Base-by-base conservation (phyloP, 805 yeast species). In the Wickerhamomyces queroliae region DNA sequence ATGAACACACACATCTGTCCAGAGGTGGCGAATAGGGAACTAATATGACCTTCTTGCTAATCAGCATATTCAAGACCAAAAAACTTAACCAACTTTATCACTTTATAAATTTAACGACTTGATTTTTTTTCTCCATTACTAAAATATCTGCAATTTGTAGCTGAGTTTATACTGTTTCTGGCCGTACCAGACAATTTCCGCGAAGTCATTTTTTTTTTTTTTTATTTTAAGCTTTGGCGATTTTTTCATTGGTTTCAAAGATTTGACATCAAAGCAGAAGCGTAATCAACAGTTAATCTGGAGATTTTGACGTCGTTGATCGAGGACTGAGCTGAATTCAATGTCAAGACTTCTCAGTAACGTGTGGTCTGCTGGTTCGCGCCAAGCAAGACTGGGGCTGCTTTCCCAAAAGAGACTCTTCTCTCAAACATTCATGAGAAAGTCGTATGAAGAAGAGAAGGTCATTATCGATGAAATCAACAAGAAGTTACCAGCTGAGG, bases 381-480 rank as follows among this genome's bases (percentile, higher is more conserved):
- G 49, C 36, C 43, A 34, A 22, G n/a, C n/a, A n/a, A n/a, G n/a
- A n/a, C 20, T 35, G 22, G 47, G 35, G 18, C 12, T 16, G 29
- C 16, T 23, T 18, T 33, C 47, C 5, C 54, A 44, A 33, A 47
- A 30, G 40, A 50, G 72, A 43, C 39, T 39, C 12, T 61, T 69
- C 50, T 70, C 66, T 35, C 46, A 49, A n/a, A 45, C 70, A 4
- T 33, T 45, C 1, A 33, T 44, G 4, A 35, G 45, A 12, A 59
- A 53, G 31, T 67, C 78, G 16, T 83, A 83, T 50, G 90, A 80
- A 47, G 89, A 84, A 48, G 95, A 85, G 55, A 82, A 82, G 58
- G 80, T 70, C 28, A 60, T 77, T 31, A 68, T 85, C 39, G 89
- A 83, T 58, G 72, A 74, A 48, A 69, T 83, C 47, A 67, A 72